Percentiles rank a stretch among this genome's conserved stretches.
Conservation (phyloP, 306 rosid genomes). For the Lithocarpus polystachyus region DNA sequence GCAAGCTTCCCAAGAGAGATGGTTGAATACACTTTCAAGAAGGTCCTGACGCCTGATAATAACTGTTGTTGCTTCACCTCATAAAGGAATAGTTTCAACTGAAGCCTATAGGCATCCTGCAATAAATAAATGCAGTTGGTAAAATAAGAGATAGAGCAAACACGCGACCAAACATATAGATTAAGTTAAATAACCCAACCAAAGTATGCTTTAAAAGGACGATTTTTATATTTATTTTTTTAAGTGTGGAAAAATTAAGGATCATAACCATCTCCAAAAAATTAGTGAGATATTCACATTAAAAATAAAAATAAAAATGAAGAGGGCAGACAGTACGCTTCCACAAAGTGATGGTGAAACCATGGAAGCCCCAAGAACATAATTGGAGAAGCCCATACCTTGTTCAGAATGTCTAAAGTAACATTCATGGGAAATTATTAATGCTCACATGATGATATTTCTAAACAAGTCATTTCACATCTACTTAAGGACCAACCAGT, state of each 20-base stretch:
- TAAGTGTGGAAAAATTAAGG: neutral
- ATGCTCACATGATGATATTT: neutral
- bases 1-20: conserved; percentile 83
- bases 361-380: neutral
- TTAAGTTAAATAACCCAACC: neutral
- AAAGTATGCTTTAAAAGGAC: neutral
- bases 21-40: conserved; percentile 84
- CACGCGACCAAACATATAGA: neutral
- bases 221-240: too few species aligned
- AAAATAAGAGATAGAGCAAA: neutral
- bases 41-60: conserved; percentile 84
- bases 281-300: neutral
- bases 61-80: conserved; percentile 97
- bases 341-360: neutral
- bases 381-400: neutral
- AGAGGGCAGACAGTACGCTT: neutral
- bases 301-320: neutral
- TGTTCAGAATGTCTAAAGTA: neutral
- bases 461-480: neutral
- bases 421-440: neutral
- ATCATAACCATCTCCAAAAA: neutral
- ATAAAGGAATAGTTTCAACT: conserved; percentile 86
- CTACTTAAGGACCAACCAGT: neutral
- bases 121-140: conserved; percentile 14
- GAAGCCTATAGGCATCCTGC: conserved; percentile 98